phyloP scores from a whole-genome alignment of 2,329 filamentous ascomycete species.

The Aspergillus glaucus region DNA sequence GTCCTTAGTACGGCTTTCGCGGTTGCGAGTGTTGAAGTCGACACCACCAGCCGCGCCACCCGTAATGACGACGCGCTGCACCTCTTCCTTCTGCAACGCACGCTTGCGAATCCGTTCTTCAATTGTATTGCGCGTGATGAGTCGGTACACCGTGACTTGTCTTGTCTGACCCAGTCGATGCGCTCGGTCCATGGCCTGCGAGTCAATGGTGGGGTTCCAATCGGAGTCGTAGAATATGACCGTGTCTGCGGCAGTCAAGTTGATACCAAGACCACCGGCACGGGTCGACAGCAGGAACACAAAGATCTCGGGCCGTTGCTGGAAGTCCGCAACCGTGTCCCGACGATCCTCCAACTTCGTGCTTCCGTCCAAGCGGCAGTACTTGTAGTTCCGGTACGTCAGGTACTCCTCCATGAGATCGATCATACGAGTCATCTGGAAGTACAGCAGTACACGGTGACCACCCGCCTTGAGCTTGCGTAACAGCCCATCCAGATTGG shows the following conservation, averaged over 20 bases:
- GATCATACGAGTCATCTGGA: constrained; percentile 99
- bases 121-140: constrained; percentile 94
- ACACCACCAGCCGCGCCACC: constrained; percentile 77
- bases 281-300: constrained; percentile 94
- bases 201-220: constrained; percentile 99
- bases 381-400: constrained; percentile 98
- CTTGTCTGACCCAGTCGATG: constrained; percentile 94
- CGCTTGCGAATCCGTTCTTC: constrained; percentile 97
- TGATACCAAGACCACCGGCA: constrained; percentile 96
- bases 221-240: constrained; percentile 99
- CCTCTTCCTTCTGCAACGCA: constrained; percentile 95
- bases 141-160: constrained; percentile 94
- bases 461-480: constrained; percentile 85
- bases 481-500: constrained; percentile 79
- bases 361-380: constrained; percentile 90
- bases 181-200: constrained; percentile 96
- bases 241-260: constrained; percentile 90
- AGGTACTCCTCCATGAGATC: constrained; percentile 98
- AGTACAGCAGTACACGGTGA: constrained; percentile 93
- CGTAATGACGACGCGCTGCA: constrained; percentile 92
- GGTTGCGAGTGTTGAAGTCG: constrained; percentile 89
- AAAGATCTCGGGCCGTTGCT: constrained; percentile 89
- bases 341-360: constrained; percentile 95
- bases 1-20: constrained; percentile 92
- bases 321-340: constrained; percentile 95